phyloP scores from a whole-genome alignment of 345 rosid species.

The Rhizophora apiculata region DNA sequence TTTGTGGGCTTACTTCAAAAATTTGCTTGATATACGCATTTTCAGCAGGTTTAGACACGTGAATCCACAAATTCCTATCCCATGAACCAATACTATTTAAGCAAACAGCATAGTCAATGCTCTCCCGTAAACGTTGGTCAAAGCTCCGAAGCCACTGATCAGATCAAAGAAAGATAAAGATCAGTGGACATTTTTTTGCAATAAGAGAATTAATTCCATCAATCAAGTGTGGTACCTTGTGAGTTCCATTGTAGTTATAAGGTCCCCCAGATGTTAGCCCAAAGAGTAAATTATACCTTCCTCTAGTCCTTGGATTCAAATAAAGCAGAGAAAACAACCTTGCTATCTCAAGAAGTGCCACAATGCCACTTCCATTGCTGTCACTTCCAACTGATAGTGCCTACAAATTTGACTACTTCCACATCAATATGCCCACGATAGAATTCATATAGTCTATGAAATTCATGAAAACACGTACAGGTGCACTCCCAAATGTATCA shows the following conservation, averaged over 20 bases:
- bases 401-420: slow-evolving; percentile 40
- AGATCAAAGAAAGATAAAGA: slow-evolving; percentile 21
- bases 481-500: slow-evolving; percentile 96
- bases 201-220: slow-evolving; percentile 5
- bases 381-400: slow-evolving; percentile 94
- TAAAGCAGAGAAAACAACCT: slow-evolving; percentile 88
- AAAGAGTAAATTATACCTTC: slow-evolving; percentile 89
- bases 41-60: slow-evolving; percentile 95
- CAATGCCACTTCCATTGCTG: slow-evolving; percentile 96
- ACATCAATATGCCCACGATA: slow-evolving; percentile 1
- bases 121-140: slow-evolving; percentile 95
- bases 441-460: not conserved
- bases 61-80: slow-evolving; percentile 66
- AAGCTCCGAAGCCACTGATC: slow-evolving; percentile 94
- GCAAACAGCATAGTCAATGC: slow-evolving; percentile 96
- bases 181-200: not conserved
- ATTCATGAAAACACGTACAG: slow-evolving; percentile 52
- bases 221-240: slow-evolving; percentile 55
- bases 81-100: slow-evolving; percentile 89
- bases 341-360: slow-evolving; percentile 92
- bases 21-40: slow-evolving; percentile 86
- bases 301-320: slow-evolving; percentile 94
- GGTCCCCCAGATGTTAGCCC: slow-evolving; percentile 97
- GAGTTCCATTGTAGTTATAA: slow-evolving; percentile 93
- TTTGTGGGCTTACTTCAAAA: slow-evolving; percentile 59